Base-by-base conservation (phyloP, 345 rosid genomes). In the Excoecaria agallocha region DNA sequence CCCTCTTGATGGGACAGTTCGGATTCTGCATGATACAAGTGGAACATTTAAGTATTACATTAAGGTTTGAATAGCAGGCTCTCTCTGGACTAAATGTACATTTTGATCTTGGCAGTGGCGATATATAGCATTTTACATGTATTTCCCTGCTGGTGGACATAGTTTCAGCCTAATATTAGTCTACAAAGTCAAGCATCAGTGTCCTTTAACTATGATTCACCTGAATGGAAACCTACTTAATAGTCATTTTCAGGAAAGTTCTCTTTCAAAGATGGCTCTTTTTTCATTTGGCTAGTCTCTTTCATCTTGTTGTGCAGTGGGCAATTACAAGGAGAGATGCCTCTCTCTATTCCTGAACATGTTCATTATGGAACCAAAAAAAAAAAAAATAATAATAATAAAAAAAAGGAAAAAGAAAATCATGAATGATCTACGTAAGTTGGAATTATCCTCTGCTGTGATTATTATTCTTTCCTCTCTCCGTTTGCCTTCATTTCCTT, bases 31-130 rank as follows among this genome's bases (percentile, higher is more conserved):
- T 66, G 86, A 83, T 15, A 70, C 91, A 58, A 96, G 95, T 78
- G 98, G 99, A 83, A 88, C 90, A 71, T 96, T 96, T 89, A 93
- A 96, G 76, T 93, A 96, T 79, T 96, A 88, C 82, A 91, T 96
- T 59, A 96, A 96, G 98, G 99, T 91, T 75, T 71, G 85, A 75
- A 50, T 60, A 41, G 0, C 4, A 41, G 38, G 66, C 19, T 62
- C 70, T 58, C 8, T 77, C 75, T 62, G 51, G 67, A 39, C 70
- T 84, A 43, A 24, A 35, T 61, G 3, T 39, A 30, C 46, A 66
- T 41, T 58, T 46, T 60, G 64, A 70, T 74, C 66, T 65, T 45
- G 7, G 25, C 43, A 52, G 24, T 52, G 43, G 54, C 16, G 5
- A 46, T 12, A 12, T 8, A 63, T n/a, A 66, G 30, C 20, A 6